These are phyloP conservation scores for Phytophthora sojae DNA, from an alignment of 352 stramenopile genomes.

Conservation along the genomic window DNA sequence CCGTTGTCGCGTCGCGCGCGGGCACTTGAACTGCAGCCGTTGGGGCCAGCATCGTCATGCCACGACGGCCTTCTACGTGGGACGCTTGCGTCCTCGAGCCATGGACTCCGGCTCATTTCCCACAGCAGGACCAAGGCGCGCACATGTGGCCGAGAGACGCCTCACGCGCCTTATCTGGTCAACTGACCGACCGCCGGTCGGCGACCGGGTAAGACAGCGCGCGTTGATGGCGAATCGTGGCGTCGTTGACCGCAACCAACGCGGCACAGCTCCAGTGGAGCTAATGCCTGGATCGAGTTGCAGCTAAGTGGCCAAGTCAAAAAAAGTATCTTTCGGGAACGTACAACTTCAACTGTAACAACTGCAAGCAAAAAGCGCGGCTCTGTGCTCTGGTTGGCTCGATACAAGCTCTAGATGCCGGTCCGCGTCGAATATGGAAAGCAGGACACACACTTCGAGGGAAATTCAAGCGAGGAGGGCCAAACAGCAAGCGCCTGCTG, in stretches of 20 bases:
- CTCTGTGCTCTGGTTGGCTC: background rate
- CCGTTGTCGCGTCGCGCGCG: slow-evolving; percentile 19
- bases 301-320: background rate
- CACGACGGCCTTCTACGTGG: slow-evolving; percentile 18
- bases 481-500: background rate
- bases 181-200: background rate
- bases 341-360: slow-evolving; percentile 9
- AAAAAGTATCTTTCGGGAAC: slow-evolving; percentile 30
- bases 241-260: background rate
- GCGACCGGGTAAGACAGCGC: background rate
- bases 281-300: too few relatives aligned
- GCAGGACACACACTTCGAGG: background rate
- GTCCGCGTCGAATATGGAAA: background rate
- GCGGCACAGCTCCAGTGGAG: background rate
- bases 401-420: background rate
- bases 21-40: slow-evolving; percentile 25
- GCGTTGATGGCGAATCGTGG: slow-evolving; percentile 9
- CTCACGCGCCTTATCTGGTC: slow-evolving; percentile 29
- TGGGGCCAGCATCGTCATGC: slow-evolving; percentile 21
- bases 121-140: slow-evolving; percentile 14
- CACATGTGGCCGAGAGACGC: slow-evolving; percentile 1
- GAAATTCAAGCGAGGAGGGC: too few relatives aligned
- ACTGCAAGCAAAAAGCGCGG: background rate
- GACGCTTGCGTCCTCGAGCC: slow-evolving; percentile 7
- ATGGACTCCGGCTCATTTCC: slow-evolving; percentile 15